Conservation (phyloP, 148 eudicot genomes). For the Persicaria tinctoria region DNA sequence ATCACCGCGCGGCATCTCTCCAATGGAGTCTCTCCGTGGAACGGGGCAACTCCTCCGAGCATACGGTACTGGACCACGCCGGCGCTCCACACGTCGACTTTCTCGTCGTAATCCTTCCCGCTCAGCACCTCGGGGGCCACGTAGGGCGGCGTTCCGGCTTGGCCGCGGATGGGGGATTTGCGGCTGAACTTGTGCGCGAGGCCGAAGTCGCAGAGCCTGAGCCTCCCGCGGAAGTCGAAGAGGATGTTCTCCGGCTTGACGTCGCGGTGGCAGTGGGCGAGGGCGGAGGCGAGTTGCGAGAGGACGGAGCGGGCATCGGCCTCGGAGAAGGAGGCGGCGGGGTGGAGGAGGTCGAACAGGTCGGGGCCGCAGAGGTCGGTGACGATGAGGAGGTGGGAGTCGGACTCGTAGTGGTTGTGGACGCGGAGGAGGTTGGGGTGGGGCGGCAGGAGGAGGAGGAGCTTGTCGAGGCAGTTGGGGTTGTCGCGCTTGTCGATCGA, state of each 20-base stretch:
- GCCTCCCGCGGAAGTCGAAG: conserved; percentile 43
- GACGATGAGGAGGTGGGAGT: conserved; percentile 27
- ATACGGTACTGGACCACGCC: conserved; percentile 77
- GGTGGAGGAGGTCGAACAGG: conserved; percentile 26
- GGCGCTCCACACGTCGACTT: conserved; percentile 84
- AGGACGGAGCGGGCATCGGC: conserved; percentile 36
- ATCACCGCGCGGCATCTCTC: conserved; percentile 71
- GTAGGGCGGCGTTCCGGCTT: conserved; percentile 89
- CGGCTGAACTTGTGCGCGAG: conserved; percentile 59
- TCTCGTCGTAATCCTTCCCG: conserved; percentile 72
- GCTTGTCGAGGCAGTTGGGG: conserved; percentile 34
- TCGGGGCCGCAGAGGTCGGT: conserved; percentile 26
- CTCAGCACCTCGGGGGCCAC: conserved; percentile 84
- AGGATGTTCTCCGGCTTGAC: conserved; percentile 77
- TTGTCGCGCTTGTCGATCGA: conserved; percentile 61
- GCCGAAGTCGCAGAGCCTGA: conserved; percentile 73
- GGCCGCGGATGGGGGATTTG: conserved; percentile 10
- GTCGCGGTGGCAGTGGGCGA: conserved; percentile 71
- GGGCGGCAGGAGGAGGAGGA: conserved; percentile 30
- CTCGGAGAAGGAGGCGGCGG: conserved; percentile 27
- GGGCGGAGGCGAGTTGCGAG: conserved; percentile 34
- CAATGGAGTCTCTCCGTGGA: conserved; percentile 54
- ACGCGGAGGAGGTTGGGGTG: conserved; percentile 34
- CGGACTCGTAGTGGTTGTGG: conserved; percentile 27
- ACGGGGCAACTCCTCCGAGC: conserved; percentile 72